Percentiles rank a stretch among this genome's conserved stretches.
Conservation (phyloP, 345 rosid species). For the Euphorbia tirucalli region DNA sequence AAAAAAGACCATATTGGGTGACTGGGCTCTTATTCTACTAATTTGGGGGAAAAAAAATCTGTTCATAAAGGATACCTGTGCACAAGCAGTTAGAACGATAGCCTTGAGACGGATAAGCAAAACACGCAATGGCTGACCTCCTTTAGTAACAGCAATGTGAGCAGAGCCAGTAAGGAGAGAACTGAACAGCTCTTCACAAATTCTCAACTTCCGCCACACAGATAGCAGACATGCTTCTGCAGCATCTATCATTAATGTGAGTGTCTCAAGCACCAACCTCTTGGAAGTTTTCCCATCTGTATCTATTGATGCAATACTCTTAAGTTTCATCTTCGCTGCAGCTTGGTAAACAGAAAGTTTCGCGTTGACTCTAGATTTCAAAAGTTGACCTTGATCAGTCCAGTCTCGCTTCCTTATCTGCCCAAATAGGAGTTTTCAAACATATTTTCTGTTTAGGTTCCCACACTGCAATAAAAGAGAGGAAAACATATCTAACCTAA, state of each 20-base stretch:
- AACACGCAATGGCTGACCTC: conserved; percentile 96
- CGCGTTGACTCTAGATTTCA: conserved; percentile 78
- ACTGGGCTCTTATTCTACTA: neutral
- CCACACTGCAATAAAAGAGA: neutral
- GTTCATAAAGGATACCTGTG: conserved; percentile 53
- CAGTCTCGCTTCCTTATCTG: conserved; percentile 96
- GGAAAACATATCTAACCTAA: neutral
- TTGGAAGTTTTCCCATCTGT: conserved; percentile 84
- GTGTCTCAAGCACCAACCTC: conserved; percentile 85
- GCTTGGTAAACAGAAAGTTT: conserved; percentile 86
- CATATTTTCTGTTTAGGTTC: neutral
- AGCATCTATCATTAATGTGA: conserved; percentile 76
- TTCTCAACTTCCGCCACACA: conserved; percentile 90
- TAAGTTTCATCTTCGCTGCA: conserved; percentile 71
- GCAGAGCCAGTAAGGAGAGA: conserved; percentile 84
- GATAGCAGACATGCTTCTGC: conserved; percentile 89
- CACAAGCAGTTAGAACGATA: conserved; percentile 80
- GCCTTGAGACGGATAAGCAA: conserved; percentile 92
- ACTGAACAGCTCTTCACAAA: conserved; percentile 81
- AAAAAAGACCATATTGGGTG: conserved; percentile 4
- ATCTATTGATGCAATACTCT: conserved; percentile 70
- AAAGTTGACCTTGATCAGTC: conserved; percentile 77
- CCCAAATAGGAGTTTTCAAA: conserved; percentile 20
- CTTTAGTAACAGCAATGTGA: conserved; percentile 74
- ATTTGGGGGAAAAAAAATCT: too few species aligned